Base-by-base conservation (phyloP, 192 early-diverging fungal genomes). In the Lobosporangium transversale region DNA sequence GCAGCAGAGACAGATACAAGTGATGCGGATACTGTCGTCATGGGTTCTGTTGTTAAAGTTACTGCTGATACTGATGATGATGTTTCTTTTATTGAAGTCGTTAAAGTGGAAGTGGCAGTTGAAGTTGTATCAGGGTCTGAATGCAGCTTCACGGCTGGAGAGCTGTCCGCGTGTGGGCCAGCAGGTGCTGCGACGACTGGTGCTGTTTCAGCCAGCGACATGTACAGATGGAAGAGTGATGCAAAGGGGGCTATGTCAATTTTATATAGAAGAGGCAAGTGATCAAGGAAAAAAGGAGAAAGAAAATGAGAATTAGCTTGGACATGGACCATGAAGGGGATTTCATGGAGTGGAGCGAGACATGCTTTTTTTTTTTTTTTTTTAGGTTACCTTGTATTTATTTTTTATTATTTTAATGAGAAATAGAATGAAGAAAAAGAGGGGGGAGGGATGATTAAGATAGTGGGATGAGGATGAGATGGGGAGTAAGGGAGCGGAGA, bases 201-300 rank as follows among this genome's bases (percentile, higher is more conserved):
- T 36, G 71, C 71, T 44, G 71, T 51, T 60, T 66, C 71, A 55
- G 63, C 71, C 49, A 71, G 60, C 18, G 69, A 71, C 69, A 71
- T 71, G 60, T 35, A 49, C n/a, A 37, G 68, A 14, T 10, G 14
- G 37, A 40, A 15, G 59, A 35, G 44, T n/a, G 37, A 40, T 40
- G 37, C 37, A 10, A 23, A 40, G 37, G 37, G n/a, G n/a, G n/a
- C n/a, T n/a, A n/a, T n/a, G n/a, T n/a, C n/a, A n/a, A n/a, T n/a
- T n/a, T n/a, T n/a, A n/a, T n/a, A n/a, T n/a, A n/a, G n/a, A n/a
- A n/a, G n/a, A n/a, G n/a, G n/a, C n/a, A n/a, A n/a, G n/a, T n/a
- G n/a, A n/a, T n/a, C n/a, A n/a, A n/a, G n/a, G n/a, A n/a, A n/a
- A n/a, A n/a, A n/a, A n/a, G n/a, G n/a, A n/a, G n/a, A n/a, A n/a